Conservation (phyloP, 768 basidiomycete genomes). For the Rhodotorula kratochvilovae region DNA sequence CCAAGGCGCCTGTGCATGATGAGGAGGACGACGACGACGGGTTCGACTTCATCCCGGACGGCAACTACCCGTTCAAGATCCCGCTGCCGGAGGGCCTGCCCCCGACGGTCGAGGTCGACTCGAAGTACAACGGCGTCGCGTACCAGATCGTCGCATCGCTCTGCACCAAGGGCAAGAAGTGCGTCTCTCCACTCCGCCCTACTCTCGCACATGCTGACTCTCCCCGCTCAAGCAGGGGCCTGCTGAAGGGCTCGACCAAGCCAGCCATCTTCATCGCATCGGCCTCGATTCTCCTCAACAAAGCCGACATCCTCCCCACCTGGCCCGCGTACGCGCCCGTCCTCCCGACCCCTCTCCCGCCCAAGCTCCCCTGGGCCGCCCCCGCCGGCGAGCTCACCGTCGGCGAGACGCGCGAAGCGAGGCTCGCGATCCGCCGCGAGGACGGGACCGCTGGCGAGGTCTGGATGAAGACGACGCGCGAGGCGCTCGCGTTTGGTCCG, state of each 20-base stretch:
- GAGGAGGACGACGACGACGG: constrained; percentile 28
- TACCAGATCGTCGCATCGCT: constrained; percentile 87
- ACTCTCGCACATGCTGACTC: no score
- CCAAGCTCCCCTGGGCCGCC: constrained; percentile 17
- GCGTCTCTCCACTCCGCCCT: constrained; percentile 38
- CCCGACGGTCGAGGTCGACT: constrained; percentile 71
- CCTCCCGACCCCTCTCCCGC: constrained; percentile 17
- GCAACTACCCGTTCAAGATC: constrained; percentile 83
- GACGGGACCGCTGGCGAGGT: constrained; percentile 9
- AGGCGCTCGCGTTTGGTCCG: constrained; percentile 21
- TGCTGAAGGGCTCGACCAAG: constrained; percentile 20
- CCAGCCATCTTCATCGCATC: constrained; percentile 8
- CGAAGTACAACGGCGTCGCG: constrained; percentile 69
- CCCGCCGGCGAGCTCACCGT: background rate
- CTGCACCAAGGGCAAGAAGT: constrained; percentile 82
- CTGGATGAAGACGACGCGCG: constrained; percentile 12
- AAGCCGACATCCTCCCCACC: constrained; percentile 25
- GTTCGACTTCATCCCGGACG: constrained; percentile 43
- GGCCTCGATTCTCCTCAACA: constrained; percentile 25
- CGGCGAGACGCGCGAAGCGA: constrained; percentile 23
- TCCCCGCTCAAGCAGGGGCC: background rate
- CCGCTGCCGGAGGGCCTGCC: constrained; percentile 90
- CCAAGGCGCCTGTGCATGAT: background rate
- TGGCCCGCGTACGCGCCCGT: constrained; percentile 27
- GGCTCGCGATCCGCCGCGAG: background rate